Evolutionary conservation across 129 eudicot genomes (phyloP).

Genomic region (Flaveria bidentis): DNA sequence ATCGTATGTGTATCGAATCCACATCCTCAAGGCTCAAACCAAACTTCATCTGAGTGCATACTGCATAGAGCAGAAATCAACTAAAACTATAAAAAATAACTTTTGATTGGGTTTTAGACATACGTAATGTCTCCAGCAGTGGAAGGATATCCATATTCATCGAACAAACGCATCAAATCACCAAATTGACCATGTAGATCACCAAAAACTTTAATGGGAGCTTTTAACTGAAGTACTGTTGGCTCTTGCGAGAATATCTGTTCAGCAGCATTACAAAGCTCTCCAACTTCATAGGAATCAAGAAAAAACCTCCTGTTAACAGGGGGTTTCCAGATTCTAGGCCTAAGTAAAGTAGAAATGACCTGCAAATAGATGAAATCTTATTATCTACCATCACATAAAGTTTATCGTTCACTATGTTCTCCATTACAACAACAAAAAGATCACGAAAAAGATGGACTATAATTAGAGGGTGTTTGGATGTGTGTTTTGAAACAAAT

Average conservation of each 20-base stretch:
- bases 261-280: conserved; percentile 97
- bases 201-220: conserved; percentile 94
- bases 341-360: conserved; percentile 80
- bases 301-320: conserved; percentile 85
- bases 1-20: background rate
- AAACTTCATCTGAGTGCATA: background rate
- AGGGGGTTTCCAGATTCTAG: conserved; percentile 97
- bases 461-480: background rate
- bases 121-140: conserved; percentile 97
- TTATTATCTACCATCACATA: background rate
- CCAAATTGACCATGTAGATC: conserved; percentile 99
- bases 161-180: conserved; percentile 91
- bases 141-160: conserved; percentile 98
- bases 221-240: conserved; percentile 93
- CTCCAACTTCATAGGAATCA: conserved; percentile 97
- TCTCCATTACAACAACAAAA: background rate
- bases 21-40: background rate
- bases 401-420: background rate
- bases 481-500: background rate
- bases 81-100: conserved; percentile 10
- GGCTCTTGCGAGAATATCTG: conserved; percentile 97
- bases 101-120: conserved; percentile 23
- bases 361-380: conserved; percentile 50
- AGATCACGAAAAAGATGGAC: background rate
- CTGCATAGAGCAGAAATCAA: background rate